Percentiles rank a stretch among this genome's conserved stretches.
Evolutionary conservation across 2,329 filamentous ascomycete genomes (phyloP).

Genomic region (Parastagonospora avenae): DNA sequence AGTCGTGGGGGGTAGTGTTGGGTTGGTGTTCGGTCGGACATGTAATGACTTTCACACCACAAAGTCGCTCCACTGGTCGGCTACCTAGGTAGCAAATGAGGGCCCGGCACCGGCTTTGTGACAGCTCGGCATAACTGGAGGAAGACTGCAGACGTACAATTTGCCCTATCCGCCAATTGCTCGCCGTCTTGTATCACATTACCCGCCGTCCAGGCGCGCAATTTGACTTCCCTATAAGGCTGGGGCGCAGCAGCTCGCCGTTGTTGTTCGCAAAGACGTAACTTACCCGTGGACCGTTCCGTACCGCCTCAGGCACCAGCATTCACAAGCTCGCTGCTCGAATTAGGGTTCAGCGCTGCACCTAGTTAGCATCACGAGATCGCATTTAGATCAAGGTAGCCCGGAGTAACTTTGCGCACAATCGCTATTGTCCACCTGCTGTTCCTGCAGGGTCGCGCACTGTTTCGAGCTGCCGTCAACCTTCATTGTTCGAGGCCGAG

Average conservation of each 20-base stretch:
- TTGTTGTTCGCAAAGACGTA: neutral
- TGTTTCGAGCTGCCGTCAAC: too few relatives aligned
- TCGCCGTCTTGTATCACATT: slow-evolving; percentile 4
- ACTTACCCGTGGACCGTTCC: neutral
- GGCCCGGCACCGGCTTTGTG: slow-evolving; percentile 16
- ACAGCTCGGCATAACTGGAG: slow-evolving; percentile 14
- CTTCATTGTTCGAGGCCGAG: too few relatives aligned
- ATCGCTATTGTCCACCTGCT: too few relatives aligned
- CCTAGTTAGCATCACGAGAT: neutral
- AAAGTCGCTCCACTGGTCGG: neutral
- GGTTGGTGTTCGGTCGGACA: neutral
- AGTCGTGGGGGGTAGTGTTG: neutral
- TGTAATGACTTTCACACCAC: too few relatives aligned
- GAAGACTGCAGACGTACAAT: neutral
- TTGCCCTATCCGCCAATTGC: slow-evolving; percentile 10
- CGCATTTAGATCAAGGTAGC: too few relatives aligned
- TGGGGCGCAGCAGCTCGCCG: slow-evolving; percentile 12
- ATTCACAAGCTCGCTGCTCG: neutral
- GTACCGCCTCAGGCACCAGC: slow-evolving; percentile 3
- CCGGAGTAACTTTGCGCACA: too few relatives aligned
- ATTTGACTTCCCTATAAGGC: slow-evolving; percentile 14
- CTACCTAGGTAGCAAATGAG: neutral
- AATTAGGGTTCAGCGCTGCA: neutral
- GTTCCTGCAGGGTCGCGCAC: too few relatives aligned
- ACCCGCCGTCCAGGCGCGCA: slow-evolving; percentile 2